Percentiles rank a stretch among this genome's conserved stretches.
Evolutionary conservation across 2,329 filamentous ascomycete species (phyloP).

Genomic region (Aotearoamyces nothofagi): DNA sequence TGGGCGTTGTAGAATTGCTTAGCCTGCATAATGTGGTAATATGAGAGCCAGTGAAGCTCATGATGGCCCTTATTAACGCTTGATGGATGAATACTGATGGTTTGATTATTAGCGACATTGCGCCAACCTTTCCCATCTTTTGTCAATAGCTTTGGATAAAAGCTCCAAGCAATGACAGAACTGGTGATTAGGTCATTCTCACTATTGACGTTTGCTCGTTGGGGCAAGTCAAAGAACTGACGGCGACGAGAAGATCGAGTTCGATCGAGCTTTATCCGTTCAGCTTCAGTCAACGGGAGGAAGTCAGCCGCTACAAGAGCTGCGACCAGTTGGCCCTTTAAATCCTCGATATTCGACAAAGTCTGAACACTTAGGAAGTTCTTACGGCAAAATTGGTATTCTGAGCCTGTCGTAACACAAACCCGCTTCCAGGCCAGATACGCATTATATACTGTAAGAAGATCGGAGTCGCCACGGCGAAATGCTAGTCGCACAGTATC

Average conservation of each 20-base stretch:
- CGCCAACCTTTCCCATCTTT: slow-evolving; percentile 77
- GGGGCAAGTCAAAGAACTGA: slow-evolving; percentile 67
- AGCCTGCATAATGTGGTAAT: slow-evolving; percentile 95
- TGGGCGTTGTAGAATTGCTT: slow-evolving; percentile 81
- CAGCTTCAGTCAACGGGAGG: slow-evolving; percentile 56
- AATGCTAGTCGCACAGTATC: slow-evolving; percentile 68
- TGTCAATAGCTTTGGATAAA: slow-evolving; percentile 85
- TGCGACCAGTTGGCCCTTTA: slow-evolving; percentile 81
- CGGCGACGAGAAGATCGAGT: slow-evolving; percentile 50
- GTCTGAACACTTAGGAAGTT: slow-evolving; percentile 88
- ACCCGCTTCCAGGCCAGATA: slow-evolving; percentile 80
- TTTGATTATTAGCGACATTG: slow-evolving; percentile 86
- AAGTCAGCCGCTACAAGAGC: slow-evolving; percentile 79
- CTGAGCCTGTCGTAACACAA: slow-evolving; percentile 54
- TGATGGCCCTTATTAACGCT: slow-evolving; percentile 69
- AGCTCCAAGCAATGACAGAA: slow-evolving; percentile 81
- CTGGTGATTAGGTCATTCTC: slow-evolving; percentile 66
- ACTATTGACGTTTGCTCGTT: slow-evolving; percentile 59
- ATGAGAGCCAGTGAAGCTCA: slow-evolving; percentile 70
- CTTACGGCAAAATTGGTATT: slow-evolving; percentile 85
- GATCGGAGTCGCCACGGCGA: slow-evolving; percentile 74
- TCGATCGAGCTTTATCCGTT: slow-evolving; percentile 53
- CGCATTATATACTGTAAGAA: slow-evolving; percentile 87
- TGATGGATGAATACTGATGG: slow-evolving; percentile 71
- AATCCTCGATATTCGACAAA: slow-evolving; percentile 81